Evolutionary conservation across 495 filamentous ascomycete genomes (phyloP).

Genomic region (Aspergillus conjunctus): DNA sequence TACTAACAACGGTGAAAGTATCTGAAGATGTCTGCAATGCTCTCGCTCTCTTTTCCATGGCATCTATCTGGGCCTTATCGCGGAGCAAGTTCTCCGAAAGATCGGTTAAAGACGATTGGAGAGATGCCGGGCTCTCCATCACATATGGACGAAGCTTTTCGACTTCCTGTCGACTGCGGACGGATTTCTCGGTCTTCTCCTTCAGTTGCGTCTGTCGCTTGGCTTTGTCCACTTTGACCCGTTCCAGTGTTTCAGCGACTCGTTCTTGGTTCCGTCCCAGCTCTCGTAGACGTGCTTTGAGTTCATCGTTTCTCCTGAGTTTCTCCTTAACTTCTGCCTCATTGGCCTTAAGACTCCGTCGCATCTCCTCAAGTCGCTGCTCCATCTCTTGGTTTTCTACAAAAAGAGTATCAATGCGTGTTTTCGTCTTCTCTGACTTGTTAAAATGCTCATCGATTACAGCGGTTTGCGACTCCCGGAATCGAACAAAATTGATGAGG

Average conservation of each 20-base stretch:
- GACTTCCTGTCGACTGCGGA: constrained; percentile 69
- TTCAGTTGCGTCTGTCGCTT: constrained; percentile 72
- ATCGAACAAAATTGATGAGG: constrained; percentile 96
- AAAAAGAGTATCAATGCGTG: constrained; percentile 82
- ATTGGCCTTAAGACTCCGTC: constrained; percentile 70
- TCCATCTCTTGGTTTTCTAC: constrained; percentile 86
- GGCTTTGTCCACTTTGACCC: constrained; percentile 70
- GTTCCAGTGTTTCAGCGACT: constrained; percentile 75
- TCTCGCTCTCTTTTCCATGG: constrained; percentile 78
- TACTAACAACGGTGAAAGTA: constrained; percentile 78
- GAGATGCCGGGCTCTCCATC: constrained; percentile 76
- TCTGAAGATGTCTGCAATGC: constrained; percentile 92
- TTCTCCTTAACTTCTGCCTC: constrained; percentile 80
- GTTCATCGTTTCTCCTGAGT: constrained; percentile 76
- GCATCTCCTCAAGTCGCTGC: constrained; percentile 76
- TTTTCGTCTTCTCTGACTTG: constrained; percentile 80
- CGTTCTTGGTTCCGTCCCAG: constrained; percentile 75
- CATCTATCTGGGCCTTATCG: constrained; percentile 83
- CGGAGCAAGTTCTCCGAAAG: constrained; percentile 71
- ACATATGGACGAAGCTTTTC: constrained; percentile 90
- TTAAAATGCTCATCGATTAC: constrained; percentile 92
- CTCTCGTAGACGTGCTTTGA: constrained; percentile 76
- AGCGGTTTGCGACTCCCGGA: constrained; percentile 83
- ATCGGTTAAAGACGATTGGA: constrained; percentile 81
- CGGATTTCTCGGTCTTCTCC: constrained; percentile 69